Evolutionary conservation across 257 asterid genomes (phyloP).

Genomic region (Scutellaria barbata): DNA sequence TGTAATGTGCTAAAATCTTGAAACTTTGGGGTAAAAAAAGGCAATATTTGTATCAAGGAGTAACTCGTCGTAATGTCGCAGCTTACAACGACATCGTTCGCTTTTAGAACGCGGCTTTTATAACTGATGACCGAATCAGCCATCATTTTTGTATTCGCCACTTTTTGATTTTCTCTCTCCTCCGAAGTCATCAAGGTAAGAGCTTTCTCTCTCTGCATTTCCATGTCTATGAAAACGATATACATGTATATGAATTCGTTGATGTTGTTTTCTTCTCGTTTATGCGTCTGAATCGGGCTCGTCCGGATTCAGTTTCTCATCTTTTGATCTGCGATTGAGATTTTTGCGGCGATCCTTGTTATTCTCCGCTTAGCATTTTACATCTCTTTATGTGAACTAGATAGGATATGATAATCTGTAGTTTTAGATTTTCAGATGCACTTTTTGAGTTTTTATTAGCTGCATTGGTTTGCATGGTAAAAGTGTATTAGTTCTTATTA

Average conservation of each 20-base stretch:
- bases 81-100: neutral
- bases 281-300: constrained; percentile 2
- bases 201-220: constrained; percentile 19
- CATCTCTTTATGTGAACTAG: neutral
- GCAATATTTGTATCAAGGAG: neutral
- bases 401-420: neutral
- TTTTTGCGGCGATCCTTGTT: neutral
- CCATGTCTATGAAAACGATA: neutral
- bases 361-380: neutral
- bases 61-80: neutral
- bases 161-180: constrained; percentile 15
- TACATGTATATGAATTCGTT: neutral
- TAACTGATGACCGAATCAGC: neutral
- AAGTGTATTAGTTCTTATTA: neutral
- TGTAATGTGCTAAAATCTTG: neutral
- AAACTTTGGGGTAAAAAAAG: neutral
- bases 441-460: neutral
- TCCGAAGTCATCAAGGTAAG: constrained; percentile 7
- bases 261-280: neutral
- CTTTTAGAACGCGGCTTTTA: neutral
- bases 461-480: neutral
- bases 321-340: neutral
- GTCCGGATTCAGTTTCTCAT: constrained; percentile 11
- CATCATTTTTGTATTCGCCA: neutral
- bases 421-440: constrained; percentile 12